phyloP scores from a whole-genome alignment of 768 basidiomycete genomes.

The Lactarius vividus region DNA sequence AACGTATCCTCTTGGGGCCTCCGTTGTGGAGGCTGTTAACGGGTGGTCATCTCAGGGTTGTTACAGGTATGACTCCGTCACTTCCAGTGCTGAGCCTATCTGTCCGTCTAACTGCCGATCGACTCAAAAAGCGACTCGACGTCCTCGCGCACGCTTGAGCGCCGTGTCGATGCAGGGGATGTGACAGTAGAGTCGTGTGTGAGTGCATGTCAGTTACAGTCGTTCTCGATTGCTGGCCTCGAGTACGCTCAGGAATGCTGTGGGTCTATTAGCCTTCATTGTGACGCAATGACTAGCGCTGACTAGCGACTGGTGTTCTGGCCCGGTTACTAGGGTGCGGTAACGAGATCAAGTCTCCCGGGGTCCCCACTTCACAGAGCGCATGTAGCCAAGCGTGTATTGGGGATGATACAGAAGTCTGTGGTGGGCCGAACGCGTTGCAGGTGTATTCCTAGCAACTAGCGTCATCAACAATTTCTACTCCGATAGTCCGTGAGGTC shows the following conservation, averaged over 20 bases:
- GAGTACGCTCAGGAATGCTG: conserved; percentile 14
- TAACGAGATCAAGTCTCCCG: neutral
- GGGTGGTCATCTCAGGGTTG: neutral
- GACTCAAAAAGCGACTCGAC: conserved; percentile 1
- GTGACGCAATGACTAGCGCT: neutral
- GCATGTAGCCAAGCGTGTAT: neutral
- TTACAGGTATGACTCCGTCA: neutral
- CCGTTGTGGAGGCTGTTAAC: neutral
- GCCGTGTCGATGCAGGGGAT: conserved; percentile 3
- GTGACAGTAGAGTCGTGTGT: conserved; percentile 14
- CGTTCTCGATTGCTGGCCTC: conserved; percentile 7
- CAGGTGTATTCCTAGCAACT: neutral
- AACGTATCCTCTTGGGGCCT: neutral
- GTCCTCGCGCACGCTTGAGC: conserved; percentile 3
- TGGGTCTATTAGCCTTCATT: neutral
- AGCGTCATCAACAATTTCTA: neutral
- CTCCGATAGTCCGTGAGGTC: neutral
- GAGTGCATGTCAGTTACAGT: neutral
- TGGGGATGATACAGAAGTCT: conserved; percentile 1
- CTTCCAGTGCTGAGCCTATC: neutral
- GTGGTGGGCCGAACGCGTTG: conserved; percentile 6
- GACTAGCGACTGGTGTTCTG: neutral
- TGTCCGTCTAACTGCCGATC: neutral
- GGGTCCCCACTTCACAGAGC: neutral
- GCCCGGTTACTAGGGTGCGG: conserved; percentile 1